Evolutionary conservation across 306 rosid species (phyloP).

Genomic region (Fagus crenata): DNA sequence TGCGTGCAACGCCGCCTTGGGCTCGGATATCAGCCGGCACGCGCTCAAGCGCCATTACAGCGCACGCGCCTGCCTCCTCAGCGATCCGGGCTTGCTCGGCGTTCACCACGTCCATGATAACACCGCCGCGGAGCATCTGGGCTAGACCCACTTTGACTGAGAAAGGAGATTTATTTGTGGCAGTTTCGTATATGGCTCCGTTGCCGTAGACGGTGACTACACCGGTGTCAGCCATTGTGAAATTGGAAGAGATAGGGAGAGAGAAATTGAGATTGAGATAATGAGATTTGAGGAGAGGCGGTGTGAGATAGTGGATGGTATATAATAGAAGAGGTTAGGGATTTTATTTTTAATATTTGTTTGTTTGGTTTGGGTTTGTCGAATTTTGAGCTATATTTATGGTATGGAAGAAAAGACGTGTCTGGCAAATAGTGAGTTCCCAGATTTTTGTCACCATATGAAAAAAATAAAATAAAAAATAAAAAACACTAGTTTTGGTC

Average conservation of each 20-base stretch:
- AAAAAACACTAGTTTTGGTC: no score
- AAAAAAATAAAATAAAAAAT: background rate
- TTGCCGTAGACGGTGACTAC: slow-evolving; percentile 84
- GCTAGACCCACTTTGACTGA: slow-evolving; percentile 88
- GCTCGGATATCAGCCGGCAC: slow-evolving; percentile 83
- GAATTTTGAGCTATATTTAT: background rate
- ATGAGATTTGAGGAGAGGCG: background rate
- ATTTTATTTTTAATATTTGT: background rate
- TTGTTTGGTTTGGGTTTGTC: background rate
- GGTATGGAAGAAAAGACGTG: background rate
- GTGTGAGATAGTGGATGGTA: background rate
- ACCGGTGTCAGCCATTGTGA: slow-evolving; percentile 68
- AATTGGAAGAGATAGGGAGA: slow-evolving; percentile 5
- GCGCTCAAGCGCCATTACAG: slow-evolving; percentile 85
- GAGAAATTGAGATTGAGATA: background rate
- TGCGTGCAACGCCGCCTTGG: slow-evolving; percentile 87
- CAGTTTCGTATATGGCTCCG: slow-evolving; percentile 62
- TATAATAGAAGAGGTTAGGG: background rate
- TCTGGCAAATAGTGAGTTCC: background rate
- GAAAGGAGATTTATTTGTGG: slow-evolving; percentile 60
- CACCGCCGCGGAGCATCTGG: slow-evolving; percentile 96
- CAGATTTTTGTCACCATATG: background rate
- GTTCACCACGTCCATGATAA: slow-evolving; percentile 89
- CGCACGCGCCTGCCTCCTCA: slow-evolving; percentile 90
- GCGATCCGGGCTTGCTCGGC: slow-evolving; percentile 90